Base-by-base conservation (phyloP, 108 stramenopile species). In the Skeletonema potamos region DNA sequence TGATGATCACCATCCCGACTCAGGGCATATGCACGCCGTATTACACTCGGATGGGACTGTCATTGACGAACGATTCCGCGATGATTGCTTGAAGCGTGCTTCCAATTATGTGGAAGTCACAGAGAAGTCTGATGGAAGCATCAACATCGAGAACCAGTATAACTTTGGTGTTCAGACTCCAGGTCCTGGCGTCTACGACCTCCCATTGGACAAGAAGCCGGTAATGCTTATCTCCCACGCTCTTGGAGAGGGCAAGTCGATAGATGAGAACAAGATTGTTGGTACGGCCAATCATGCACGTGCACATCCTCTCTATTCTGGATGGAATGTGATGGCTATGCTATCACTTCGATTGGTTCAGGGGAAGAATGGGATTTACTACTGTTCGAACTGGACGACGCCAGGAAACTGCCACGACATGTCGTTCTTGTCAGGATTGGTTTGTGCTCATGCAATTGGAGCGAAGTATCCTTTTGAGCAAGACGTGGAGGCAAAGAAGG, bases 191-290 rank as follows among this genome's bases (percentile, higher is more conserved):
- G 81, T 85, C 11, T 82, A 82, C 64, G 84, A 82, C 29, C 77
- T 85, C 12, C 77, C 81, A 13, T 43, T 85, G 33, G 74, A 85
- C 32, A n/a, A 82, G 27, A 85, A 85, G 64, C 81, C 81, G 13
- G 84, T 85, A 11, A 85, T 85, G 84, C 84, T 82, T 58, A 85
- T 85, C 73, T 85, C 84, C 17, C 84, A 85, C 48, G 84, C 84
- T 27, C 43, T 85, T 10, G 84, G 81, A 18, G 84, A 85, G 55
- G 81, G 81, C 29, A 85, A 85, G 28, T 64, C 69, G n/a, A 82
- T 85, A 18, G 77, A 85, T 43, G 28, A 72, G 27, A 67, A 78
- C 15, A 62, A 79, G 6, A 55, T 85, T 28, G 73, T 72, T 29
- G 84, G 84, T 13, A 80, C 78, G 32, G 81, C 81, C 48, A 85